Percentiles rank a stretch among this genome's conserved stretches.
Evolutionary conservation across 2,329 filamentous ascomycete genomes (phyloP).

Genomic region (Diatrype stigma): DNA sequence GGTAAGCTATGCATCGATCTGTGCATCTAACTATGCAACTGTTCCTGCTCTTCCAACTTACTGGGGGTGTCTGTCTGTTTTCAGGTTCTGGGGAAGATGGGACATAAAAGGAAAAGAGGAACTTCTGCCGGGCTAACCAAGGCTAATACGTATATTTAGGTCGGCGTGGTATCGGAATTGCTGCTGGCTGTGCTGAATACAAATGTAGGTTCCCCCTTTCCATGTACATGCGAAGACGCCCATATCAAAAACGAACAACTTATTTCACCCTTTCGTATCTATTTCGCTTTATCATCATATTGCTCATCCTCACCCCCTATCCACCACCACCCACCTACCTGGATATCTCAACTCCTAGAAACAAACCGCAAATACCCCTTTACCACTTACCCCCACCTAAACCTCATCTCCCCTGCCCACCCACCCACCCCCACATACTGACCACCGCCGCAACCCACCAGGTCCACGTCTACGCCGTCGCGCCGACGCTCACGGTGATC

Average conservation of each 20-base stretch:
- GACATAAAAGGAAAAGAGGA: no score
- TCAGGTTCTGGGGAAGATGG: no score
- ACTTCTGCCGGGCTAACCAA: neutral
- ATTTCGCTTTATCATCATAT: neutral
- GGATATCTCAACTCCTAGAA: no score
- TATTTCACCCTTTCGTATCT: no score
- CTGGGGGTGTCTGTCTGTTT: no score
- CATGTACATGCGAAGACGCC: no score
- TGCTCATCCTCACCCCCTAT: neutral
- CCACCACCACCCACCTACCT: no score
- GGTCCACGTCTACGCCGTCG: constrained; percentile 91
- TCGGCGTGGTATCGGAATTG: constrained; percentile 80
- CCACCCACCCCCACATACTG: constrained; percentile 27
- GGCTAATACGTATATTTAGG: constrained; percentile 37
- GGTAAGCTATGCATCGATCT: no score
- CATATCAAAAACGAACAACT: no score
- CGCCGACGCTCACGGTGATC: constrained; percentile 79
- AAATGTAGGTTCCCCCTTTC: constrained; percentile 59
- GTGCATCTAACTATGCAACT: no score
- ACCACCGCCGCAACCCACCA: constrained; percentile 21
- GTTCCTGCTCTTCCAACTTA: no score
- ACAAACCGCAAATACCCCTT: no score
- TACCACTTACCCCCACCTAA: constrained; percentile 1
- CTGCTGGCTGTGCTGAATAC: constrained; percentile 85
- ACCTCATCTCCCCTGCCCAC: neutral